Evolutionary conservation across 768 basidiomycete genomes (phyloP), one percentile per base, ranked within the genome.

Genomic region (Mycena leptocephala): DNA sequence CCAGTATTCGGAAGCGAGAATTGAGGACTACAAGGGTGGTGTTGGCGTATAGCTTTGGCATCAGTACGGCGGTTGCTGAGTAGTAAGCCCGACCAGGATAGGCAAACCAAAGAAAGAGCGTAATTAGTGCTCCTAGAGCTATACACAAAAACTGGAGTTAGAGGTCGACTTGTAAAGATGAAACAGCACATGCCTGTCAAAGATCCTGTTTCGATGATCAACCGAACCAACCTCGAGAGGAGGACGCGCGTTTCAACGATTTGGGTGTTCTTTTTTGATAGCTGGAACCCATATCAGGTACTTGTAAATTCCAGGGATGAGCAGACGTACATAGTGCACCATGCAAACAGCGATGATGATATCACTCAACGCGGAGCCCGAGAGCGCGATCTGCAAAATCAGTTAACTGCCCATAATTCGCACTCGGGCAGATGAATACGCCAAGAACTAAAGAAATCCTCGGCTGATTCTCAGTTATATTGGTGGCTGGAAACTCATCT

Each of bases 201-300:
- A 10, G 46, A 20, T 66, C 65, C 65, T 22, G 65, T 66, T 26
- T 66, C 65, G 28, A 66, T 51, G 14, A 24, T 66, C 24, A 66
- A 37, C 2, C 65, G 65, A 66, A 53, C 51, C 28, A 66, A n/a
- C 18, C 51, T 66, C 5, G 48, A 30, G 32, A 51, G 22, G 22
- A 66, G 32, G 24, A 30, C 62, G 16, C 33, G 62, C 3, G 62
- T 63, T n/a, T 39, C 5, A 4, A 35, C 37, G 39, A 66, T 48
- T 8, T 16, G 16, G 24, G 35, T 66, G 46, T 53, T 32, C 20
- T n/a, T 48, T n/a, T 22, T 66, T 16, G 18, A 10, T 4, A 66
- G 33, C 48, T 66, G 32, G 8, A 51, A 11, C 18, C 5, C 32
- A 48, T 9, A 30, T 66, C 24, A 66, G 33, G 13, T 30, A 13